These are phyloP conservation scores for Lactifluus piperatus DNA, from an alignment of 768 basidiomycete species.

Conservation along the genomic window DNA sequence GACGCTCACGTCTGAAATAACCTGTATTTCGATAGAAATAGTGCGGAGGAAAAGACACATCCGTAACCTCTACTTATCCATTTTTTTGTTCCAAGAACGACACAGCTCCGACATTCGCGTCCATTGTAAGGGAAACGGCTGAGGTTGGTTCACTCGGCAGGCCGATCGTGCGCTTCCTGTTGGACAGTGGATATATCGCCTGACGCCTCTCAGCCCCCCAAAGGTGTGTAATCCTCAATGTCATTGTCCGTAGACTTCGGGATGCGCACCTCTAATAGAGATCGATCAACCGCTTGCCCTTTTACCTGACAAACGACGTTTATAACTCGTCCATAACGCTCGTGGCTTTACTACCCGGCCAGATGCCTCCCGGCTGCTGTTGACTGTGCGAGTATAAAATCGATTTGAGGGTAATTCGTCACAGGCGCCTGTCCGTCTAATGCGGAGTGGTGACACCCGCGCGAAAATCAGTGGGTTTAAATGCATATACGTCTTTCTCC, in stretches of 20 bases:
- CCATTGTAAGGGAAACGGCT: constrained; percentile 2
- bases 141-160: constrained; percentile 9
- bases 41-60: constrained; percentile 16
- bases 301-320: not conserved
- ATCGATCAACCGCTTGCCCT: not conserved
- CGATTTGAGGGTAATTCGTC: not conserved
- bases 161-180: constrained; percentile 4
- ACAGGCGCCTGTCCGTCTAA: constrained; percentile 1
- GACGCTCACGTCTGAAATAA: constrained; percentile 8
- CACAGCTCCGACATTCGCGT: constrained; percentile 16
- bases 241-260: constrained; percentile 21
- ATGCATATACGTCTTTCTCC: constrained; percentile 15
- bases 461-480: not conserved
- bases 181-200: constrained; percentile 5
- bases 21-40: constrained; percentile 10
- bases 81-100: constrained; percentile 11
- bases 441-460: constrained; percentile 7
- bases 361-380: not conserved
- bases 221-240: constrained; percentile 8
- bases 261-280: constrained; percentile 3
- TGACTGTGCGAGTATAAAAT: not conserved
- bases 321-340: not conserved
- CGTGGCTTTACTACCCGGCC: not conserved
- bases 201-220: constrained; percentile 11
- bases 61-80: constrained; percentile 13